Percentiles rank a stretch among this genome's conserved stretches.
phyloP scores from a whole-genome alignment of 306 rosid genomes.

The Fragaria nilgerrensis region DNA sequence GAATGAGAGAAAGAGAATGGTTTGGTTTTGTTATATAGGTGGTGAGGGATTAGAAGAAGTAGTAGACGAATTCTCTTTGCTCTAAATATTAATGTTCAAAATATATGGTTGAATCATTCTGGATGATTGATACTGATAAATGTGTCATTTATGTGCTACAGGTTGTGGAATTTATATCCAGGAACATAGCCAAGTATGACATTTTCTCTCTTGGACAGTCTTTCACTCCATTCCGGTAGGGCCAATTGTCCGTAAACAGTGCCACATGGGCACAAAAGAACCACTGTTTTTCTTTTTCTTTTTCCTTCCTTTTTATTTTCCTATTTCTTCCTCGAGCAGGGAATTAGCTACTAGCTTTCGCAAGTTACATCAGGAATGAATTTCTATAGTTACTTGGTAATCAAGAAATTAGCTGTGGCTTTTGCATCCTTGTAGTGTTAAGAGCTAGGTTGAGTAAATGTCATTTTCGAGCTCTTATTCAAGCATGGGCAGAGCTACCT shows the following conservation, averaged over 20 bases:
- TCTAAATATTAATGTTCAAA: not conserved
- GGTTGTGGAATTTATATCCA: not conserved
- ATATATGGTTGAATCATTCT: not conserved
- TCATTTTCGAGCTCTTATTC: too few relatives aligned
- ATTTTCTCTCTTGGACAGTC: not conserved
- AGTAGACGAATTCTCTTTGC: constrained; percentile 16
- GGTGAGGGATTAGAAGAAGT: not conserved
- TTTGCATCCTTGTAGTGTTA: not conserved
- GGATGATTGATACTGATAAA: constrained; percentile 8
- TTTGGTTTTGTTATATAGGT: not conserved
- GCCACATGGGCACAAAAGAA: not conserved
- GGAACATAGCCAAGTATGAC: too few relatives aligned
- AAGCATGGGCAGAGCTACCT: too few relatives aligned
- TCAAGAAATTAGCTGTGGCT: not conserved
- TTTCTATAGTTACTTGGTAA: not conserved
- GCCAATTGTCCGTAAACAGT: not conserved
- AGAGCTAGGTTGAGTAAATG: not conserved
- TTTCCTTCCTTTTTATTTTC: not conserved
- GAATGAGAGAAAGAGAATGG: not conserved
- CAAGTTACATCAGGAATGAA: too few relatives aligned
- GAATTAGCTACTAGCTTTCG: too few relatives aligned
- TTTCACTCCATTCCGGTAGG: not conserved
- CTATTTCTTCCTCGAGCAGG: not conserved
- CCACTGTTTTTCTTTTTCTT: not conserved
- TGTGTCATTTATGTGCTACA: constrained; percentile 9